Conservation (phyloP, 805 yeast genomes). For the Saturnispora zaruensis region DNA sequence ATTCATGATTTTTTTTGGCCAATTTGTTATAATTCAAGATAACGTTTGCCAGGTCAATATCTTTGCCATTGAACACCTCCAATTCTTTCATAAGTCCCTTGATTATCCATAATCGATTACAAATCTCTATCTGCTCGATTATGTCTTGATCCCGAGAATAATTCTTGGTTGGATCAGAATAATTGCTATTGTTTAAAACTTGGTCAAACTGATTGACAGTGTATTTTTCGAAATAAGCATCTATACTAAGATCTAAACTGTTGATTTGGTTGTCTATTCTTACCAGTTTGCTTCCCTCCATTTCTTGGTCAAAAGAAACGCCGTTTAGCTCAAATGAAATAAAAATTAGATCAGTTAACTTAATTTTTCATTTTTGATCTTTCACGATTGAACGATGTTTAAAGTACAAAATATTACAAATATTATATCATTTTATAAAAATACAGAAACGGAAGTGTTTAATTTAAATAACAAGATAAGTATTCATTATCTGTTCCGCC, state of each 20-base stretch:
- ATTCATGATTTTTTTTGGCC: conserved; percentile 9
- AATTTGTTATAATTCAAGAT: conserved; percentile 17
- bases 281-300: background rate
- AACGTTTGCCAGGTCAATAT: conserved; percentile 11
- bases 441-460: conserved; percentile 4
- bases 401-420: background rate
- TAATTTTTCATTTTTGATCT: background rate
- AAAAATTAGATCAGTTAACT: background rate
- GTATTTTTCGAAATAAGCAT: conserved; percentile 10
- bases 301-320: background rate
- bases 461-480: conserved; percentile 43
- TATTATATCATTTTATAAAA: background rate
- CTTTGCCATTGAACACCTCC: conserved; percentile 12
- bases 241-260: conserved; percentile 8
- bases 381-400: background rate
- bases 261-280: background rate
- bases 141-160: conserved; percentile 10
- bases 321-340: background rate
- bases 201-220: conserved; percentile 7
- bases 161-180: background rate
- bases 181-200: background rate
- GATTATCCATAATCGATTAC: conserved; percentile 27
- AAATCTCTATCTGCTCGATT: conserved; percentile 22
- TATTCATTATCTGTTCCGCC: conserved; percentile 57
- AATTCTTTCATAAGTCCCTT: conserved; percentile 25